Base-by-base conservation (phyloP, 2,329 filamentous ascomycete species). In the Fusarium sp. region DNA sequence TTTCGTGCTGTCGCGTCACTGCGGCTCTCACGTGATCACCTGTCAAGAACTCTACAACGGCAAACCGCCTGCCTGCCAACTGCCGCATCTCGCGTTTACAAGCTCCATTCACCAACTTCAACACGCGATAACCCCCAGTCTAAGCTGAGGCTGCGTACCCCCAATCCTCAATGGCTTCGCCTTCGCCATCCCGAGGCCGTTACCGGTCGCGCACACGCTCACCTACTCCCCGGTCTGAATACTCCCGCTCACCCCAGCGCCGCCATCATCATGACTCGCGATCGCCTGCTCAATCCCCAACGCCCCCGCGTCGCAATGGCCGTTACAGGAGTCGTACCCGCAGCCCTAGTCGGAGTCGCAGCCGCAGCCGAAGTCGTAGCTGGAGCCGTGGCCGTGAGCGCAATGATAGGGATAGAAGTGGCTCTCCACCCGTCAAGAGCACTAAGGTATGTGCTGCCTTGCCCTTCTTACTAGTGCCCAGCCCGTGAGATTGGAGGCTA, bases 381-480 rank as follows among this genome's bases (percentile, higher is more conserved):
- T 70, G 78, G 57, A 80, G 80, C 24, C 67, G 64, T 24, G 60
- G 39, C 59, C 76, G 78, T 36, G 78, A 75, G 43, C 79, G 80
- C 50, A 76, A 76, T 24, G 80, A 77, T 57, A 74, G 80, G 39
- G 79, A 77, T n/a, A 74, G 76, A 20, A 82, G 81, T 70, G 75
- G 72, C 46, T 79, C 76, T 39, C 82, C 84, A 9, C 73, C 76
- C 5, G 58, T 77, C 7, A 82, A 79, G 69, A 87, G 85, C 71
- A 88, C 87, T 53, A 89, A 89, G 82, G 87, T 85, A 68, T 54
- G 78, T 71, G 45, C 36, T 20, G 28, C n/a, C 15, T 53, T 33
- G 24, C 17, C 45, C 34, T 26, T 6, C 26, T 20, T 31, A 26
- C 28, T 22, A 15, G 39, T 40, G 17, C 9, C 10, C 14, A 44